Base-by-base conservation (phyloP, 1,284 basidiomycete species). In the Cutaneotrichosporon mucoides region DNA sequence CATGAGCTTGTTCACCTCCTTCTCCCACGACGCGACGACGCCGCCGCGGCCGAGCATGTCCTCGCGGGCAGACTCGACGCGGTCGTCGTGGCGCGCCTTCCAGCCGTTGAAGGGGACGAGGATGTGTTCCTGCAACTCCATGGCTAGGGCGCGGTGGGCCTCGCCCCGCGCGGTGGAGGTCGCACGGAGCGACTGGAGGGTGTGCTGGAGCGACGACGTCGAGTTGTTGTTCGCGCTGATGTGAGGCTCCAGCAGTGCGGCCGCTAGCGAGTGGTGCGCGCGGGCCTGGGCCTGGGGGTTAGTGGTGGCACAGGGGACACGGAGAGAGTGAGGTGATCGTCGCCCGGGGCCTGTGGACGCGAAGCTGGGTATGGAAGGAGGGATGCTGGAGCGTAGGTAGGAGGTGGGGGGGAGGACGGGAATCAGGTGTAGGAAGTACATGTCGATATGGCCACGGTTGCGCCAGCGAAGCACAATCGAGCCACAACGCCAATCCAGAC, bases 1-100 rank as follows among this genome's bases (percentile, higher is more conserved):
- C 51, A 56, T 61, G 45, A 77, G 60, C 59, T 70, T 72, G 41
- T 71, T 65, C 5, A 70, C 73, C 24, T 76, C 73, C 59, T 83
- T 84, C 64, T 92, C 77, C 84, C 87, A 90, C 44, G 84, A 81
- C 55, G 87, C 85, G 6, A 92, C 75, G 13, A 88, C 77, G 11
- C 82, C 84, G 9, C 78, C 54, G 55, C 61, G 60, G 62, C 80
- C 65, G 65, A 88, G 85, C 81, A 77, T 80, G 36, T 75, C 74
- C 15, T 71, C 70, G 16, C 60, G 61, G 16, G 70, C 70, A 16
- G 65, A 63, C 38, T 66, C 66, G 43, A 77, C 65, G 50, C 77
- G 60, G 34, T 68, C 68, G 55, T 68, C 66, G 61, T 79, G 77
- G 16, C 70, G 57, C 15, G 68, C 68, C 24, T 66, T 68, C 77